Evolutionary conservation across 331 rosid genomes (phyloP).

Genomic region (Rosa hybrid): DNA sequence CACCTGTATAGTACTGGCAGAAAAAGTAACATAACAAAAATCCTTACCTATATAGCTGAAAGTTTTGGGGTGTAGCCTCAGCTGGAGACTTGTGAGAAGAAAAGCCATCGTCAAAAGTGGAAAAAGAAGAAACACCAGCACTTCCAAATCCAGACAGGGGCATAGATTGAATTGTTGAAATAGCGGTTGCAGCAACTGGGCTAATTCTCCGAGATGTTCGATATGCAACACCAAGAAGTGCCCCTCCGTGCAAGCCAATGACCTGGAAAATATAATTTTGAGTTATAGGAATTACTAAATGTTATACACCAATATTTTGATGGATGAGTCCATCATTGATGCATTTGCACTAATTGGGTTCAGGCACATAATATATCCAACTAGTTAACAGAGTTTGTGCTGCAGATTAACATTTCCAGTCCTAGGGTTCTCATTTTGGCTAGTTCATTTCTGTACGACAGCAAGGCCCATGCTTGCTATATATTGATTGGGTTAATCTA

Average conservation of each 20-base stretch:
- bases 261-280: constrained; percentile 51
- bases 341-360: neutral
- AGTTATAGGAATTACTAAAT: constrained; percentile 17
- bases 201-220: constrained; percentile 93
- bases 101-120: constrained; percentile 84
- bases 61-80: constrained; percentile 82
- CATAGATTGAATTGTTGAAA: constrained; percentile 96
- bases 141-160: constrained; percentile 95
- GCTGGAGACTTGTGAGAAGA: constrained; percentile 69
- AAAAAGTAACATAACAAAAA: constrained; percentile 4
- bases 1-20: constrained; percentile 51
- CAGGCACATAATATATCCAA: neutral
- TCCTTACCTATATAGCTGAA: constrained; percentile 87
- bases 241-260: constrained; percentile 98
- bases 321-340: neutral
- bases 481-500: neutral
- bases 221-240: constrained; percentile 95
- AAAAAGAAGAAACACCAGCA: constrained; percentile 87
- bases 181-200: constrained; percentile 89
- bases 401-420: neutral
- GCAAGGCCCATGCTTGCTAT: neutral
- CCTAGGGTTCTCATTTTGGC: neutral
- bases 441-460: neutral
- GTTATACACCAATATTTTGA: neutral
- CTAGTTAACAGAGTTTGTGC: neutral